Conservation (phyloP, 2,329 filamentous ascomycete genomes). For the Scedosporium aurantiacum region DNA sequence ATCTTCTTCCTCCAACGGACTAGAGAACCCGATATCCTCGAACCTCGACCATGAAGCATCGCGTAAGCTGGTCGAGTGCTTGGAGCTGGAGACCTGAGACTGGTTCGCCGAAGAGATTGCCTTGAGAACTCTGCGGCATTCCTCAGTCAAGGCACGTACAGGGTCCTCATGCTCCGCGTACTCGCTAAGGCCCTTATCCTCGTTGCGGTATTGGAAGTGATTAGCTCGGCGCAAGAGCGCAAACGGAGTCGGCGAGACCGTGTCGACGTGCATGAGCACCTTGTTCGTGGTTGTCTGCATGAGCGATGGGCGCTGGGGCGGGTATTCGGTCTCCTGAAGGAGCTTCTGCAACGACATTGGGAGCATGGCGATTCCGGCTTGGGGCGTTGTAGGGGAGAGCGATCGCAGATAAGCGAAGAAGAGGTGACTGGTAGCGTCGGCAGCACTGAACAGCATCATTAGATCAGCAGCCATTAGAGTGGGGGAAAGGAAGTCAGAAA, state of each 20-base stretch:
- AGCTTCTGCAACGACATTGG: constrained; percentile 87
- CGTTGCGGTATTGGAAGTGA: constrained; percentile 90
- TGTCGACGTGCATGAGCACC: constrained; percentile 93
- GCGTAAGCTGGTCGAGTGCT: constrained; percentile 60
- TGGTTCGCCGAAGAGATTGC: constrained; percentile 84
- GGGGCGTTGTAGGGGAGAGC: constrained; percentile 65
- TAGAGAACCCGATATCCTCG: constrained; percentile 86
- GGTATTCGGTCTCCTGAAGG: constrained; percentile 87
- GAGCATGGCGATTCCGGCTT: constrained; percentile 72
- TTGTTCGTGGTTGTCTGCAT: constrained; percentile 74
- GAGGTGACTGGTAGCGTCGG: constrained; percentile 89
- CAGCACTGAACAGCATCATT: constrained; percentile 47
- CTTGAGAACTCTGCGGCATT: constrained; percentile 82
- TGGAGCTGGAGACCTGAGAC: constrained; percentile 59
- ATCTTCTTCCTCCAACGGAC: constrained; percentile 59
- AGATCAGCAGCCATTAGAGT: constrained; percentile 17
- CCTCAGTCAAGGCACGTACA: constrained; percentile 76
- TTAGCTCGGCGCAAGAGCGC: constrained; percentile 79
- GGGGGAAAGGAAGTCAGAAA: not conserved
- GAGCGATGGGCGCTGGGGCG: constrained; percentile 65
- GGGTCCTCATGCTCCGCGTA: constrained; percentile 88
- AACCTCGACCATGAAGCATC: constrained; percentile 96
- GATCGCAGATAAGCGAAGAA: constrained; percentile 97
- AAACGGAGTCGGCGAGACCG: constrained; percentile 90
- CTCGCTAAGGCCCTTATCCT: constrained; percentile 70